Conservation (phyloP, 1,139 yeast species). For the Magnusiomyces clavatus region DNA sequence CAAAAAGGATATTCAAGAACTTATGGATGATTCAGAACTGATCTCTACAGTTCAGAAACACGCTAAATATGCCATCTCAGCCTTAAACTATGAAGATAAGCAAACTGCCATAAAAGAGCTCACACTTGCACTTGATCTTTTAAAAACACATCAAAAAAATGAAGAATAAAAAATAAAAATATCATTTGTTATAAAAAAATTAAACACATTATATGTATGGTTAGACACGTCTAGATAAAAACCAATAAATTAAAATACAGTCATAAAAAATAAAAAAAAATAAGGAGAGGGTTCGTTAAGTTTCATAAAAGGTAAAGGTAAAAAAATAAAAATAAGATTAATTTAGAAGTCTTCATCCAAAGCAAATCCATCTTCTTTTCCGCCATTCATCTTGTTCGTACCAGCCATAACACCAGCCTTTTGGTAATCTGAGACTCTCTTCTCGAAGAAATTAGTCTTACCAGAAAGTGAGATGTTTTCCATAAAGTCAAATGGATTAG, state of each 20-base stretch:
- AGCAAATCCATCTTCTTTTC: constrained; percentile 39
- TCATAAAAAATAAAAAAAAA: not conserved
- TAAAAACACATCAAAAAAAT: constrained; percentile 11
- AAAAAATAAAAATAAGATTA: constrained; percentile 8
- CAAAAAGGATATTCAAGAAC: constrained; percentile 41
- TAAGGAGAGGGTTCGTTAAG: too few species aligned
- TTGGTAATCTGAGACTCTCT: constrained; percentile 97
- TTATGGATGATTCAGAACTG: constrained; percentile 52
- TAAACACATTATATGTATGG: not conserved
- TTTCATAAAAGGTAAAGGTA: constrained; percentile 4
- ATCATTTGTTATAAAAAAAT: too few species aligned
- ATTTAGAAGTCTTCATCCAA: constrained; percentile 40
- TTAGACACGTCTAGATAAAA: too few species aligned
- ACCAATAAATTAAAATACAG: not conserved
- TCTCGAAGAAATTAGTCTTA: constrained; percentile 97
- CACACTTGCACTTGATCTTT: constrained; percentile 46
- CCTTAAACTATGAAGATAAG: constrained; percentile 84
- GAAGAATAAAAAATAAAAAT: not conserved
- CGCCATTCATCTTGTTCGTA: constrained; percentile 29
- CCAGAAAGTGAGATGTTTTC: constrained; percentile 97
- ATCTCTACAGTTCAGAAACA: constrained; percentile 71
- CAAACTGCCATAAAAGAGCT: constrained; percentile 77
- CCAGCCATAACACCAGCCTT: constrained; percentile 97
- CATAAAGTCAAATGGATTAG: constrained; percentile 98
- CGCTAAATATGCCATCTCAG: constrained; percentile 88